Base-by-base conservation (phyloP, 192 early-diverging fungal genomes). In the Backusella psychrophila region DNA sequence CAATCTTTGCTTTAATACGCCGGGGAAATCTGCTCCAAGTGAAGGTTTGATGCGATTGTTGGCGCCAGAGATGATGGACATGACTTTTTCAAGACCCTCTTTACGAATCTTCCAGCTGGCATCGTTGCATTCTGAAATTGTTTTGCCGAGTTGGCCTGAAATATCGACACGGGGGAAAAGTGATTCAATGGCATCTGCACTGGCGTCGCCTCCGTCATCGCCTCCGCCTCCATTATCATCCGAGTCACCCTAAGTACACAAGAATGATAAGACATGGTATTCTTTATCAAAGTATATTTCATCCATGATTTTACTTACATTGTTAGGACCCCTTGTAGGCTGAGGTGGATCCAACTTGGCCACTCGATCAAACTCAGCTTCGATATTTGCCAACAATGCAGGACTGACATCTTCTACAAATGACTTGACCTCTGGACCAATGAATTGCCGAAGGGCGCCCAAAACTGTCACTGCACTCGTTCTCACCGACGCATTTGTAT, bases 101-200 rank as follows among this genome's bases (percentile, higher is more conserved):
- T 98, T 97, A 65, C 98, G 90, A 44, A 90, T 85, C 81, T 96
- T 97, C 98, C 98, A 99, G 69, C 95, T 92, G 66, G 87, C 86
- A 82, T 97, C 93, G 33, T 85, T 87, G 63, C 94, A 88, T 34
- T 94, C 88, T 53, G 93, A 36, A 65, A 77, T 63, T 83, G 85
- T 80, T 77, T 81, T 81, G 1, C 89, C 88, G n/a, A 97, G 80
- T 63, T 89, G 81, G 39, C 84, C 71, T 7, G 84, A 79, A 39
- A 99, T 86, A 74, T 98, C 96, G 26, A 96, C 93, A 14, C 95
- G 91, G 38, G 96, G 95, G 75, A 97, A 93, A 23, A 98, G 82
- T 19, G 94, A 92, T 35, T 97, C 97, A 52, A 93, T 82, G 0
- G 92, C 85, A 71, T 93, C 92, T 15, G 80, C 86, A 2, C 71